Base-by-base conservation (phyloP, 495 filamentous ascomycete species). In the Annulohypoxylon maeteangense region DNA sequence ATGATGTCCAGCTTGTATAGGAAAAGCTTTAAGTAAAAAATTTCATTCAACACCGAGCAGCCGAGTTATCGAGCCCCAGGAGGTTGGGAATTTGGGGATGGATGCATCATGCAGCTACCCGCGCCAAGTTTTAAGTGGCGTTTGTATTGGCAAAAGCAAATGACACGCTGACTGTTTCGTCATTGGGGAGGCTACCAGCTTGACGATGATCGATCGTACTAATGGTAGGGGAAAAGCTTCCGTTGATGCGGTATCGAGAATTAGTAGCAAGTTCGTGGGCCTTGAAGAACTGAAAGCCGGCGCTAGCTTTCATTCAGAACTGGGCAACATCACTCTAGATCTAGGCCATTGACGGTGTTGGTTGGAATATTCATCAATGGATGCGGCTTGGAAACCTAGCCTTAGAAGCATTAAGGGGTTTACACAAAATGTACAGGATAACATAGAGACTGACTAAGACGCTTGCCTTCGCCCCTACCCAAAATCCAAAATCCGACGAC, bases 111-210 rank as follows among this genome's bases (percentile, higher is more conserved):
- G 40, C 57, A 5, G 74, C 64, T n/a, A 74, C 64, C 34, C 23
- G 36, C 8, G 31, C 7, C 45, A 74, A 58, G 10, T 34, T 29
- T 1, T 71, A 12, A 0, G 10, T 7, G 0, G 58, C 62, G 12
- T 69, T 71, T 1, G 60, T 67, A 1, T 68, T 51, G 23, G 11
- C n/a, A 11, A 40, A 40, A 4, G 25, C 6, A 3, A 61, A 20
- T 2, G 4, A 7, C 4, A 27, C 22, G 38, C 57, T 40, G 10
- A 25, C 42, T 16, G 25, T 22, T 10, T 27, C 51, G 6, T 63
- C 63, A 20, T 76, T 75, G 0, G 38, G 34, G 29, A 84, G 0
- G 89, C 88, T 1, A 68, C 87, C 0, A 87, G 3, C 70, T 73
- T 3, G 82, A 82, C 18, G 70, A 67, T 83, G 6, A 82, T 84